Evolutionary conservation across 1,284 basidiomycete species (phyloP).

Genomic region (Marasmius fiardii): DNA sequence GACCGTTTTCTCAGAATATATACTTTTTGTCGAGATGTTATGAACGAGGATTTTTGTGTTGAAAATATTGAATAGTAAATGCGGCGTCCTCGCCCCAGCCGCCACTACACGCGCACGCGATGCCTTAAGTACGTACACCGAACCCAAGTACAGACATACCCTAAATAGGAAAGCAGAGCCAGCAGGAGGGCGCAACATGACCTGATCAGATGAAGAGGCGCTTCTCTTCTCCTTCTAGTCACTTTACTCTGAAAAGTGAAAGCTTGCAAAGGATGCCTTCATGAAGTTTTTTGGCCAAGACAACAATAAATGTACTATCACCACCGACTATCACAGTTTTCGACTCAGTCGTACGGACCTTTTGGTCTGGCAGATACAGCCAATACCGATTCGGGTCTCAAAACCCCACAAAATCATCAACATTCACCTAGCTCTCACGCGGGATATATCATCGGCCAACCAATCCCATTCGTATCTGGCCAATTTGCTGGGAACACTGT

Average conservation of each 20-base stretch:
- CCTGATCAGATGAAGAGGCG: background rate
- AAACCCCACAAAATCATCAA: background rate
- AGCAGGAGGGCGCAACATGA: background rate
- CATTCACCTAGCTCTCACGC: constrained; percentile 1
- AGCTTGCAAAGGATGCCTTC: background rate
- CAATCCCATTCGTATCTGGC: constrained; percentile 52
- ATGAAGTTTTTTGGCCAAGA: background rate
- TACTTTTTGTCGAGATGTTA: too few relatives aligned
- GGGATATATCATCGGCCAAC: constrained; percentile 29
- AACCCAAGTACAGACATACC: background rate
- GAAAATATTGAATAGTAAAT: too few relatives aligned
- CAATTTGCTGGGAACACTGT: constrained; percentile 57
- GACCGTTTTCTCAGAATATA: too few relatives aligned
- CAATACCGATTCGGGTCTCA: background rate
- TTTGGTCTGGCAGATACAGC: background rate
- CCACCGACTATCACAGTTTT: background rate
- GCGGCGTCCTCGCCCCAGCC: too few relatives aligned
- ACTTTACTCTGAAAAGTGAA: background rate
- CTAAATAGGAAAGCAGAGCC: background rate
- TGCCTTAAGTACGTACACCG: too few relatives aligned
- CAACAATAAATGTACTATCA: background rate
- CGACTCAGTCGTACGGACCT: background rate
- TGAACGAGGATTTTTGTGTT: too few relatives aligned
- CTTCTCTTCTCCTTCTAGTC: background rate
- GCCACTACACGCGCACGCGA: too few relatives aligned